A percentile compares a stretch with the other conserved stretches of the same genome.
Evolutionary conservation across 345 rosid species (phyloP).

Genomic region (Kandelia obovata): DNA sequence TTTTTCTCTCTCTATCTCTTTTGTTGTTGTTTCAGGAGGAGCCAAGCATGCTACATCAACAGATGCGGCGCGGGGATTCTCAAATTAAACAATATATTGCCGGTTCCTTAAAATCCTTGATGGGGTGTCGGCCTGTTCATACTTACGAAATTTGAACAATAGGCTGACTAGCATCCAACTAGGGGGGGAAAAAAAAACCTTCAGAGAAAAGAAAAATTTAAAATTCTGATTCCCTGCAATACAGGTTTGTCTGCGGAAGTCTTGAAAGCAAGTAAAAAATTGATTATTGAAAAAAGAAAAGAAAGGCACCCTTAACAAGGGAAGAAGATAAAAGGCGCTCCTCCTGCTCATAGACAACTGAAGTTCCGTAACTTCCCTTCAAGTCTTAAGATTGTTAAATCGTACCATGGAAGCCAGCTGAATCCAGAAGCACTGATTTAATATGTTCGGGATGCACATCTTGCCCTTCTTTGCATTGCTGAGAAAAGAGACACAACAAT

Average conservation of each 20-base stretch:
- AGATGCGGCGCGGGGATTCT: no score
- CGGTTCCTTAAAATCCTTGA: no score
- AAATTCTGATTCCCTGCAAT: background rate
- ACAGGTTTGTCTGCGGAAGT: background rate
- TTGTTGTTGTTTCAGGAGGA: no score
- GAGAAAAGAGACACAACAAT: constrained; percentile 19
- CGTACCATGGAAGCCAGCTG: constrained; percentile 68
- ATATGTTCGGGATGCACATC: constrained; percentile 83
- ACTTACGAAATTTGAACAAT: no score
- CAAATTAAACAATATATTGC: no score
- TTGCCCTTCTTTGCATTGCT: constrained; percentile 93
- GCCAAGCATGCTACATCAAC: no score
- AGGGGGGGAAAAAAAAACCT: background rate
- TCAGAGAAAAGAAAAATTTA: background rate
- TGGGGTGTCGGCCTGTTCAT: no score
- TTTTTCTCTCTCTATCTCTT: no score
- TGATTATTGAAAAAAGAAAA: background rate
- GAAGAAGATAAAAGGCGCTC: background rate
- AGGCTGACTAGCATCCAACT: background rate
- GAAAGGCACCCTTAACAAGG: background rate
- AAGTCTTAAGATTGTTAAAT: background rate
- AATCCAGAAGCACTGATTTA: constrained; percentile 83
- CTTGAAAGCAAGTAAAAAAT: background rate
- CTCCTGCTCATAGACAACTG: background rate
- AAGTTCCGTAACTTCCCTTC: background rate